Base-by-base conservation (phyloP, 768 basidiomycete species). In the Lentinula aciculospora region DNA sequence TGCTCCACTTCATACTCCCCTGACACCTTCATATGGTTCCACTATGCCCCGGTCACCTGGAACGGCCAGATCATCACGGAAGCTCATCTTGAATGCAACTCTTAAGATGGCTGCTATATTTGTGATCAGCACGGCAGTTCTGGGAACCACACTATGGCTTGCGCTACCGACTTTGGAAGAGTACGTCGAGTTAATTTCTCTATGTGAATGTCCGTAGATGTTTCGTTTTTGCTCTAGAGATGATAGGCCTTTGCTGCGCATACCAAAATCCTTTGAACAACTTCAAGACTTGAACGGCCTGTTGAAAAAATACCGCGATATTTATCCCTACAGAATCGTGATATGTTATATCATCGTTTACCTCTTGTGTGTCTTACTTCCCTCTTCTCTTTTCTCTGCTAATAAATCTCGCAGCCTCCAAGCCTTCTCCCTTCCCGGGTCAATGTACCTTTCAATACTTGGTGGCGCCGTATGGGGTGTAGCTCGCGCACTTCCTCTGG, bases 381-480 rank as follows among this genome's bases (percentile, higher is more conserved):
- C n/a, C 6, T 31, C 47, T 7, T 42, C 3, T 25, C 36, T 23
- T 17, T 2, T 12, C 21, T 21, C 50, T 9, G 32, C 28, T 48
- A 23, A 31, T 36, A 0, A 8, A 25, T 53, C 32, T 31, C n/a
- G 21, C 66, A 96, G 94, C 73, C 78, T 98, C 6, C 95, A 98
- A 77, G 93, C 94, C 0, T 98, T 98, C 73, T 95, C 94, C 6
- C 80, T 98, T 13, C 95, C 96, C 0, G 95, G 95, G 1, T 96
- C 94, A 42, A 96, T 98, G 94, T 98, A 98, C 68, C 83, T 98
- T 48, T 94, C 94, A 54, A 97, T 98, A 65, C 84, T 98, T 12
- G 94, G 91, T 19, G 96, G 96, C 32, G 96, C 96, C 0, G 89
- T 97, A 3, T 98, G 94, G 86, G 95, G 95, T 37, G 86, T 96